Evolutionary conservation across 805 yeast species (phyloP).

Genomic region (Wickerhamomyces hampshirensis): DNA sequence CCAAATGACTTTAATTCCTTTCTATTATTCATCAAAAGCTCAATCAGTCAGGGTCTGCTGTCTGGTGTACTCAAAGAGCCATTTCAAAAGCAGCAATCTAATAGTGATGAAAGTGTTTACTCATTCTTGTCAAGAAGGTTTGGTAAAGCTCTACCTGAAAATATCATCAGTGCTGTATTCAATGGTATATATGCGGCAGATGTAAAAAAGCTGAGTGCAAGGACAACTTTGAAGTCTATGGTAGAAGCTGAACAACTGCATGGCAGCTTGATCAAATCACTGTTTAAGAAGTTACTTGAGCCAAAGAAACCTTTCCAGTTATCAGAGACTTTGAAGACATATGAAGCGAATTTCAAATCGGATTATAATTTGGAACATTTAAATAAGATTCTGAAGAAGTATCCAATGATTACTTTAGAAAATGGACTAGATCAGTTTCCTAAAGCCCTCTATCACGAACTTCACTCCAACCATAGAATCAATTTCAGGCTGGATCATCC

Average conservation of each 20-base stretch:
- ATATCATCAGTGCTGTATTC: conserved; percentile 72
- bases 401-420: conserved; percentile 57
- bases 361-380: conserved; percentile 33
- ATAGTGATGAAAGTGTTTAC: conserved; percentile 67
- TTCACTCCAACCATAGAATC: conserved; percentile 34
- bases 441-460: conserved; percentile 34
- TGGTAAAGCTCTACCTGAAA: conserved; percentile 46
- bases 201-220: conserved; percentile 56
- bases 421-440: conserved; percentile 58
- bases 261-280: conserved; percentile 53
- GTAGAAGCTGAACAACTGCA: conserved; percentile 52
- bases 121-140: conserved; percentile 66
- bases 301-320: conserved; percentile 10
- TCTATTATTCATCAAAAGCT: conserved; percentile 33
- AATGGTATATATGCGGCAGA: conserved; percentile 96
- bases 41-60: conserved; percentile 40
- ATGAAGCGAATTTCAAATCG: conserved; percentile 33
- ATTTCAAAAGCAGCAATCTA: conserved; percentile 30
- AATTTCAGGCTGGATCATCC: conserved; percentile 29
- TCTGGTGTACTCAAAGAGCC: conserved; percentile 48
- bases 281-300: conserved; percentile 26
- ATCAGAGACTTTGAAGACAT: conserved; percentile 30
- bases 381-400: conserved; percentile 35
- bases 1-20: conserved; percentile 40
- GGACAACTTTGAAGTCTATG: conserved; percentile 51